Base-by-base conservation (phyloP, 2,329 filamentous ascomycete genomes). In the Incumbomyces lentus region DNA sequence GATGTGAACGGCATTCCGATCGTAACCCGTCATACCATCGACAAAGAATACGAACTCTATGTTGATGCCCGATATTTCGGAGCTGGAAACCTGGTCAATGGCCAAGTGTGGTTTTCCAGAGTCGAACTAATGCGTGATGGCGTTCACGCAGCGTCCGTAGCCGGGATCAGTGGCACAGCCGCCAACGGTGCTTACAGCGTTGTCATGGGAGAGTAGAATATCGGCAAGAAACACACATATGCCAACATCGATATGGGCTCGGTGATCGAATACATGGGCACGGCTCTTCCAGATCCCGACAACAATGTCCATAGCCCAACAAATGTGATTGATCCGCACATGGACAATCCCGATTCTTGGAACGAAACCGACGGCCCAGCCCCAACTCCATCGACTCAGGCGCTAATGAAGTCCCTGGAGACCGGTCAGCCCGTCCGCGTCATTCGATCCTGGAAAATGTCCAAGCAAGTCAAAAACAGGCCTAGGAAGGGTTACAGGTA, bases 401-500 rank as follows among this genome's bases (percentile, higher is more conserved):
- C 63, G 1, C 50, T 79, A 50, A 60, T 75, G 11, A 63, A 65
- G 1, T 68, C 66, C 2, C 55, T 56, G 11, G 46, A 57, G 2
- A 61, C 55, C 1, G 59, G 63, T 1, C 57, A 65, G 2, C 64
- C 67, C 0, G 65, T 80, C 2, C 66, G 77, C 1, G 68, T 80
- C 2, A 63, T 80, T 5, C 68, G 76, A 1, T 70, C 69, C 0
- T 61, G 56, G 0, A 56, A 52, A 17, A 58, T 69, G 2, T 43
- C 44, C 0, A 58, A 59, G 8, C 55, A 52, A 1, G 68, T 68
- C 14, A 50, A 47, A 0, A 75, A 68, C 44, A 63, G 69, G 0
- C 76, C 76, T 0, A 49, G 56, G 1, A 50, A 61, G 8, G 76
- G 76, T 0, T 64, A 75, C n/a, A 61, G 77, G 1, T 79, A 79